Evolutionary conservation across 2,329 filamentous ascomycete species (phyloP).

Genomic region (Aspergillus latus): DNA sequence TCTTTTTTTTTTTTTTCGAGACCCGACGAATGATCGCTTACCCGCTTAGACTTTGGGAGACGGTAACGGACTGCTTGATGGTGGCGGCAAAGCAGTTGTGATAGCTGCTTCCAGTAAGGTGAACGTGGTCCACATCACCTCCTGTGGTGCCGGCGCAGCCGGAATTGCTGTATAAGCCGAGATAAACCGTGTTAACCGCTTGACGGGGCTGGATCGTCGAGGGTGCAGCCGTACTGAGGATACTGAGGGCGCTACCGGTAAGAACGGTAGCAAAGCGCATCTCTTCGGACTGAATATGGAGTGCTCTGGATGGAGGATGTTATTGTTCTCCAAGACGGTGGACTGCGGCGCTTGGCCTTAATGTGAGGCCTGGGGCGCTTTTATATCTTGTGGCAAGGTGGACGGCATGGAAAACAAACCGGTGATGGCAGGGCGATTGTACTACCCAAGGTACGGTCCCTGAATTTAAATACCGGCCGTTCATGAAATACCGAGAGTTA

Average conservation of each 20-base stretch:
- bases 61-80: background rate
- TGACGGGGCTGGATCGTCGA: background rate
- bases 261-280: background rate
- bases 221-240: background rate
- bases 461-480: background rate
- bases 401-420: background rate
- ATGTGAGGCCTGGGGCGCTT: background rate
- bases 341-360: background rate
- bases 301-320: background rate
- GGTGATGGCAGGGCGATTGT: background rate
- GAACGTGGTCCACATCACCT: background rate
- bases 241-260: background rate
- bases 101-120: background rate
- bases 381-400: background rate
- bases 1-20: background rate
- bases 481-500: background rate
- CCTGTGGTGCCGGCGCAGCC: background rate
- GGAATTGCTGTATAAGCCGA: background rate
- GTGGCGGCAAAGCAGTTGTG: background rate
- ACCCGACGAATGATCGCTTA: background rate
- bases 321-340: background rate
- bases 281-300: background rate
- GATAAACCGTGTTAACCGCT: background rate
- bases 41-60: background rate
- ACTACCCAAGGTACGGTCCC: background rate